A percentile compares a stretch with the other conserved stretches of the same genome.
Conservation (phyloP, 2,329 filamentous ascomycete genomes). For the Hypoxylon sp. region DNA sequence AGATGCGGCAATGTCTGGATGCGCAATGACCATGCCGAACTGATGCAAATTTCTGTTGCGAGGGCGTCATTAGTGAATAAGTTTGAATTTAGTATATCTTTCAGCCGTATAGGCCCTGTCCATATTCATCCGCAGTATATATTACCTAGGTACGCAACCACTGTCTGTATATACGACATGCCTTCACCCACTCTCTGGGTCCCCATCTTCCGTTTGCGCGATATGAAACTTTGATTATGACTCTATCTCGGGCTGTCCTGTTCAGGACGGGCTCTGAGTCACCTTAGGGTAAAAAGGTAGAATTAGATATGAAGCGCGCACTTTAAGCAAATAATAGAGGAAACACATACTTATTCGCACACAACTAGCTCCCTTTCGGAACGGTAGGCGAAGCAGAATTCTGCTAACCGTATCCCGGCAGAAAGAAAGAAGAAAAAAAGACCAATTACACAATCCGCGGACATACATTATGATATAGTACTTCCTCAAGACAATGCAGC, state of each 20-base stretch:
- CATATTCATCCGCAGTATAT: background rate
- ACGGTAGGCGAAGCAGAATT: background rate
- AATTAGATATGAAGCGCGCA: too few relatives aligned
- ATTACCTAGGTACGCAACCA: constrained; percentile 10
- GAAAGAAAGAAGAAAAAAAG: too few relatives aligned
- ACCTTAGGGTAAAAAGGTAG: too few relatives aligned
- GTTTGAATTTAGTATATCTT: constrained; percentile 8
- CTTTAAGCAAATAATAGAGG: background rate
- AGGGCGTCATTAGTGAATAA: constrained; percentile 8
- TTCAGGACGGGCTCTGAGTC: background rate
- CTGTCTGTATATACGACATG: background rate
- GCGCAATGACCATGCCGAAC: background rate
- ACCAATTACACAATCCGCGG: background rate
- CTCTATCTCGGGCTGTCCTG: background rate
- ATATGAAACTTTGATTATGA: background rate
- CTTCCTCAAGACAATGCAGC: background rate
- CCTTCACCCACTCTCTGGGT: background rate
- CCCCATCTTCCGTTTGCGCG: background rate
- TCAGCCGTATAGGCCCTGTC: background rate
- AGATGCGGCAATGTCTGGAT: background rate
- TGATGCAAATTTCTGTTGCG: background rate
- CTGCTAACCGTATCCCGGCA: background rate
- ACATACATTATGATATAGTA: background rate
- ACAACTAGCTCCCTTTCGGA: background rate
- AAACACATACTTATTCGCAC: background rate